Conservation (phyloP, 345 rosid genomes). For the Zanthoxylum bungeanum region DNA sequence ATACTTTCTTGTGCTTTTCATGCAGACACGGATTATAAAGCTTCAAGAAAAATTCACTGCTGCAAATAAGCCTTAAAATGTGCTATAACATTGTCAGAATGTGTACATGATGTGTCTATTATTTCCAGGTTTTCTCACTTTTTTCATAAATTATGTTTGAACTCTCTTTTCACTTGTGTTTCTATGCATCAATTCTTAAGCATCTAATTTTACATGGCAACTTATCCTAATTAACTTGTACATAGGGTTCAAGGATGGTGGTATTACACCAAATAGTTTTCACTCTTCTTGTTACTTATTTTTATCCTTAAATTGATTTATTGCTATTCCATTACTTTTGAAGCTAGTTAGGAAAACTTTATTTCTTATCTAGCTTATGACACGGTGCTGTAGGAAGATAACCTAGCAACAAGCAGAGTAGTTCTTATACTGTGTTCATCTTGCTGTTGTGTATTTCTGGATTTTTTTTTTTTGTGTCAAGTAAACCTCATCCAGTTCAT, state of each 20-base stretch:
- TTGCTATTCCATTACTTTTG: neutral
- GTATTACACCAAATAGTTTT: neutral
- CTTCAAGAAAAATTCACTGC: constrained; percentile 50
- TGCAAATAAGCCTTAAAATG: constrained; percentile 20
- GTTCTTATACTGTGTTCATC: neutral
- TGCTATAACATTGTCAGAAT: neutral
- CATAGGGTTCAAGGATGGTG: constrained; percentile 1
- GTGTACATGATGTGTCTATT: neutral
- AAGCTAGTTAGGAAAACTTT: neutral
- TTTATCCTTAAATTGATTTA: neutral
- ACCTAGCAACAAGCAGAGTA: neutral
- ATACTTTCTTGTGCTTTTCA: neutral
- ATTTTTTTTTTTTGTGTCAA: neutral
- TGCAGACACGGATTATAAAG: constrained; percentile 58
- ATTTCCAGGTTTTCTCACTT: constrained; percentile 3
- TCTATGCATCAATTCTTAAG: neutral
- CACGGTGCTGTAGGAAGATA: neutral
- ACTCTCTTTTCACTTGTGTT: neutral
- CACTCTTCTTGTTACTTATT: neutral
- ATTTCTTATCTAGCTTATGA: neutral
- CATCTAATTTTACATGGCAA: neutral
- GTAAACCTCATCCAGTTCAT: neutral
- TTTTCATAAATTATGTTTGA: neutral
- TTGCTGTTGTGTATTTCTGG: neutral
- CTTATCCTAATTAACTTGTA: neutral